These are phyloP conservation scores for Phaeoacremonium minimum DNA, from an alignment of 2,329 filamentous ascomycete genomes.

Conservation along the genomic window DNA sequence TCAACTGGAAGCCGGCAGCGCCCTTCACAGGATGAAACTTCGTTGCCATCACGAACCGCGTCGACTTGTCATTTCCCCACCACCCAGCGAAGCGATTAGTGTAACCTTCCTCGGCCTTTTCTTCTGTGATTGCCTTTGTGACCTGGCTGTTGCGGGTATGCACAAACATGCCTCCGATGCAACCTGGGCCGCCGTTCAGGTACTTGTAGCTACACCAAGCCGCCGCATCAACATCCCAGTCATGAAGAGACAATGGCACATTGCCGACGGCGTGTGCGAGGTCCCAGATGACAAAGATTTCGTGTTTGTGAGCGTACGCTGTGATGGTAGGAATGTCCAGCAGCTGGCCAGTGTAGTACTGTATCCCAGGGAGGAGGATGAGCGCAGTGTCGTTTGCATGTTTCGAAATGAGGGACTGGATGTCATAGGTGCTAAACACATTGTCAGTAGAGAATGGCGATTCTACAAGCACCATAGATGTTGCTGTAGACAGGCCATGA, in stretches of 20 bases:
- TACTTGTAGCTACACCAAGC: slow-evolving; percentile 96
- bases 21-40: slow-evolving; percentile 72
- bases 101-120: slow-evolving; percentile 41
- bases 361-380: slow-evolving; percentile 78
- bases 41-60: slow-evolving; percentile 81
- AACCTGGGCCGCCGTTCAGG: slow-evolving; percentile 78
- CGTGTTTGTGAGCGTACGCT: slow-evolving; percentile 64
- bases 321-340: slow-evolving; percentile 83
- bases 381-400: slow-evolving; percentile 71
- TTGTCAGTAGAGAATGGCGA: slow-evolving; percentile 63
- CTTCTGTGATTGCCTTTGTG: too few relatives aligned
- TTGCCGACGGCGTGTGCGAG: slow-evolving; percentile 85
- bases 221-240: slow-evolving; percentile 89
- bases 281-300: slow-evolving; percentile 79
- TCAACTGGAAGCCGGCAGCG: slow-evolving; percentile 79
- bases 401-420: slow-evolving; percentile 68
- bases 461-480: slow-evolving; percentile 67
- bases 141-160: slow-evolving; percentile 69
- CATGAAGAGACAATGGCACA: slow-evolving; percentile 72
- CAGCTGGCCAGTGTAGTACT: slow-evolving; percentile 88
- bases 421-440: slow-evolving; percentile 60
- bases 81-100: slow-evolving; percentile 71
- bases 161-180: slow-evolving; percentile 76
- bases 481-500: slow-evolving; percentile 73
- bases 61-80: slow-evolving; percentile 78